Evolutionary conservation across 306 rosid species (phyloP).

Genomic region (Vigna radiata): DNA sequence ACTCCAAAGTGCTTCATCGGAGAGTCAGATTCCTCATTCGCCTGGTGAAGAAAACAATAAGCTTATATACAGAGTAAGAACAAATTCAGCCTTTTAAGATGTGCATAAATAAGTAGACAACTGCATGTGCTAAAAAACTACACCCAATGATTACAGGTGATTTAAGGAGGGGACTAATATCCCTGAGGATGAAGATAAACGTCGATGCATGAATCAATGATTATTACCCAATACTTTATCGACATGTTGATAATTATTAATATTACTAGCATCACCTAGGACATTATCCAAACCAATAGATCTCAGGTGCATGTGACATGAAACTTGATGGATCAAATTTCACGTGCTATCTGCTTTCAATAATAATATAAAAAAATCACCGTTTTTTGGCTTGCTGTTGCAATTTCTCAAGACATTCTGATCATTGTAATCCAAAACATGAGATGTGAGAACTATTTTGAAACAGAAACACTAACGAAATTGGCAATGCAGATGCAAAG

Average conservation of each 20-base stretch:
- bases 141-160: conserved; percentile 43
- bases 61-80: not conserved
- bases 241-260: not conserved
- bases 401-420: not conserved
- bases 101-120: not conserved
- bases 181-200: not conserved
- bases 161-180: conserved; percentile 11
- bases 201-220: conserved; percentile 38
- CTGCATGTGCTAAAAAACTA: conserved; percentile 46
- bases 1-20: conserved; percentile 42
- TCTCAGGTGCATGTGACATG: conserved; percentile 62
- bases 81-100: conserved; percentile 10
- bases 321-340: conserved; percentile 46
- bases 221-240: not conserved
- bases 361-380: not conserved
- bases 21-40: conserved; percentile 66
- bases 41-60: conserved; percentile 46
- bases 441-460: not conserved
- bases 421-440: not conserved
- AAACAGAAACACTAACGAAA: not conserved
- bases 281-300: conserved; percentile 49
- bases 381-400: not conserved
- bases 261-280: conserved; percentile 32
- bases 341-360: conserved; percentile 41
- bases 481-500: not conserved